phyloP scores from a whole-genome alignment of 2,329 filamentous ascomycete species.

The Pyrenophora seminiperda region DNA sequence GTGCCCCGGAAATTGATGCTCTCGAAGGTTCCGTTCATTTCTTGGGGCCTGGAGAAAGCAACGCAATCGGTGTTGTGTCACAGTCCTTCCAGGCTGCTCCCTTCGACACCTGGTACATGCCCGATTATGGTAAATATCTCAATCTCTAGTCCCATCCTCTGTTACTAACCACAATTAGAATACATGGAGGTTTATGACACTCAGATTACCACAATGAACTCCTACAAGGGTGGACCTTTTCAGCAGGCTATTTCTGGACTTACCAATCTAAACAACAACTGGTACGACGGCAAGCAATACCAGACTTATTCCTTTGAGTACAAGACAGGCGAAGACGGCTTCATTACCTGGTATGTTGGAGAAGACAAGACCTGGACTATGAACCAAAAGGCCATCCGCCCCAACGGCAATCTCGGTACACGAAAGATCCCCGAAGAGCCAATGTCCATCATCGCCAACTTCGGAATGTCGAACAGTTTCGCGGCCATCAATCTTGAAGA shows the following conservation, averaged over 20 bases:
- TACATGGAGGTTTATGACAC: conserved; percentile 69
- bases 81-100: conserved; percentile 71
- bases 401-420: conserved; percentile 72
- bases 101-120: conserved; percentile 72
- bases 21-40: conserved; percentile 68
- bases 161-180: conserved; percentile 49
- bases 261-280: conserved; percentile 61
- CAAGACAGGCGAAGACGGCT: conserved; percentile 60
- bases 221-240: conserved; percentile 60
- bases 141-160: background rate
- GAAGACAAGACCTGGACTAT: conserved; percentile 68
- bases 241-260: conserved; percentile 62
- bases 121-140: conserved; percentile 53
- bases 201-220: conserved; percentile 58
- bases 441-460: conserved; percentile 69
- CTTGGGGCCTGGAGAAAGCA: conserved; percentile 56
- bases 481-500: conserved; percentile 64
- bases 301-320: conserved; percentile 64
- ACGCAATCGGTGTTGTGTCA: conserved; percentile 65
- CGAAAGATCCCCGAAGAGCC: conserved; percentile 70
- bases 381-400: conserved; percentile 63
- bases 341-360: conserved; percentile 72
- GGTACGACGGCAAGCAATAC: conserved; percentile 61
- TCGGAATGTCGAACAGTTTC: conserved; percentile 72
- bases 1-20: conserved; percentile 73